Evolutionary conservation across 2,329 filamentous ascomycete species (phyloP), one percentile per base, ranked within the genome.

Genomic region (Fusarium metavorans): DNA sequence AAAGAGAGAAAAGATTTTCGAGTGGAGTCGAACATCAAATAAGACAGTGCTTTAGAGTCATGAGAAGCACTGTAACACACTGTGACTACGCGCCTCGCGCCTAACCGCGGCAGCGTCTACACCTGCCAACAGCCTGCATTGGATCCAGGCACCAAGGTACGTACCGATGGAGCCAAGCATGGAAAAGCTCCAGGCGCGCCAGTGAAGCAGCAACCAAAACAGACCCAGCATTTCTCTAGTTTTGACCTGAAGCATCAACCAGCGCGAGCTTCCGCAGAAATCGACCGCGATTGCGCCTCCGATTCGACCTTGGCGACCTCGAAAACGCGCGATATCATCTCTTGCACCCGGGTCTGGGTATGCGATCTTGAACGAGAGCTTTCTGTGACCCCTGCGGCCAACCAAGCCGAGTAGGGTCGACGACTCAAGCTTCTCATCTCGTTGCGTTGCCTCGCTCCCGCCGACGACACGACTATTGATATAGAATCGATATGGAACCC

Each of bases 321-420:
- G 52, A 68, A 37, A 58, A 18, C 64, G 43, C 77, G 67, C 70
- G 58, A 70, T 25, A 34, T 18, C 57, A 16, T 50, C 56, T 45
- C n/a, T 30, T 45, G 20, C 32, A 65, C 67, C 66, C 70, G 50
- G 14, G 37, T 14, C 43, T 58, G 77, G 75, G 77, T 62, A 79
- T 79, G 69, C 71, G 73, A 73, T 48, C 59, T 68, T 72, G 63
- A 76, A 74, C 68, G 68, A 72, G 67, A 65, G 67, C 61, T 57
- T 73, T 62, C 37, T 67, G 68, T 74, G 71, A 79, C 77, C 74
- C 76, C 61, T 67, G 68, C 77, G 77, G 77, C 76, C 64, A 70
- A 71, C 70, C 67, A 66, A 67, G 73, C 75, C 74, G 77, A 79
- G 64, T 66, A 79, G 77, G 77, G 77, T 77, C 74, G 71, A 70